A percentile compares a stretch with the other conserved stretches of the same genome.
Conservation (phyloP, 495 filamentous ascomycete species). For the Penicillium subrubescens region DNA sequence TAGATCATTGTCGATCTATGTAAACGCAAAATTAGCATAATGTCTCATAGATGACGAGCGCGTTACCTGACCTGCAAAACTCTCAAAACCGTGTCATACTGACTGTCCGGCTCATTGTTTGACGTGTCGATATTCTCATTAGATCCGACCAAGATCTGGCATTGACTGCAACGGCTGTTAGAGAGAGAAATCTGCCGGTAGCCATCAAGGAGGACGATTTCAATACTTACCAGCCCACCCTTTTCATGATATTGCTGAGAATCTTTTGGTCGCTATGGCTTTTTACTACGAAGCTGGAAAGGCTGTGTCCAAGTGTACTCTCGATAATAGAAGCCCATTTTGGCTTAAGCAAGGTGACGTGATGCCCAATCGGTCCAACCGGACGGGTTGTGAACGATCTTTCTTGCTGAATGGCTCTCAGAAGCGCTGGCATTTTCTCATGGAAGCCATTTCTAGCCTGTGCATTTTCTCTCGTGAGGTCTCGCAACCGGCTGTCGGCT, state of each 20-base stretch:
- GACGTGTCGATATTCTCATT: conserved; percentile 59
- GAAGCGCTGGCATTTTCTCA: conserved; percentile 59
- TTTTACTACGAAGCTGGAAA: conserved; percentile 80
- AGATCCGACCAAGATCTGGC: conserved; percentile 68
- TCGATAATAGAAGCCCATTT: conserved; percentile 88
- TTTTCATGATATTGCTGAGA: conserved; percentile 64
- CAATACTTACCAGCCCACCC: conserved; percentile 50
- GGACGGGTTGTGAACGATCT: conserved; percentile 67
- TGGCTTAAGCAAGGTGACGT: conserved; percentile 73
- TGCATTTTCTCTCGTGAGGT: conserved; percentile 55
- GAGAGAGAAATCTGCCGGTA: conserved; percentile 15
- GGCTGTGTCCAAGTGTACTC: conserved; percentile 60
- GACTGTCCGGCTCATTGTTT: conserved; percentile 69
- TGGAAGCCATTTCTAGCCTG: conserved; percentile 59
- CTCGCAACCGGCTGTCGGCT: conserved; percentile 48
- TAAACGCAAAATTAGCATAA: conserved; percentile 6
- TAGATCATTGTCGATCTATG: conserved; percentile 72
- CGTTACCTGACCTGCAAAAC: conserved; percentile 60
- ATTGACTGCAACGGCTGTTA: conserved; percentile 38
- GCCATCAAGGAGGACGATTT: background rate
- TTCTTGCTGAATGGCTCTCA: conserved; percentile 69
- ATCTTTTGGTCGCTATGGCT: conserved; percentile 67
- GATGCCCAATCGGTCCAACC: conserved; percentile 79
- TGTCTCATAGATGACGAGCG: background rate
- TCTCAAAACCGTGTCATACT: conserved; percentile 75